Conservation (phyloP, 208 protist genomes). For the Trypanosoma lewisi region DNA sequence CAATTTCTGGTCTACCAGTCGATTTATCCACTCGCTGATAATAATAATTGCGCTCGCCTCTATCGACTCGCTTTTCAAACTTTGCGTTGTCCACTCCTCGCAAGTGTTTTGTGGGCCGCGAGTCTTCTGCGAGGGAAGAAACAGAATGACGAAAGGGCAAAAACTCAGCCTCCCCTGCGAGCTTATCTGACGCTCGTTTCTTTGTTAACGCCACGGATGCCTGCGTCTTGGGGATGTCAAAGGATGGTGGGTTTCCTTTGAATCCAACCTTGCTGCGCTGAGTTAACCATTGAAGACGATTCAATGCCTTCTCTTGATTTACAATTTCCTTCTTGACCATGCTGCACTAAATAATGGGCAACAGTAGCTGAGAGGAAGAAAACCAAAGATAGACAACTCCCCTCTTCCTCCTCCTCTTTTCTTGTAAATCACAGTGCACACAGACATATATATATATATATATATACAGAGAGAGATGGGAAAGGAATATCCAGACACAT, state of each 20-base stretch:
- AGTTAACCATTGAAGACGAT: conserved; percentile 74
- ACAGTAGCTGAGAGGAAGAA: neutral
- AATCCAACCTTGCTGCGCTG: conserved; percentile 67
- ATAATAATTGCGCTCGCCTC: conserved; percentile 15
- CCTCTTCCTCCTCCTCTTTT: too few species aligned
- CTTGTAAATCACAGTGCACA: too few species aligned
- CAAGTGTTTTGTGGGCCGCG: conserved; percentile 55
- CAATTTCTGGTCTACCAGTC: conserved; percentile 66
- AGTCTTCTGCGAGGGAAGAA: conserved; percentile 46
- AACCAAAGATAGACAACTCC: too few species aligned
- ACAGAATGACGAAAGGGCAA: conserved; percentile 58
- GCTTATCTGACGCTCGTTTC: conserved; percentile 19
- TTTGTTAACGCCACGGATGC: conserved; percentile 50
- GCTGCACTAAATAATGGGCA: neutral
- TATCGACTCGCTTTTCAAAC: conserved; percentile 23
- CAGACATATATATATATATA: conserved; percentile 11
- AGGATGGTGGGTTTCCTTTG: conserved; percentile 78
- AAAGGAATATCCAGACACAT: neutral
- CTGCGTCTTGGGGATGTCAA: conserved; percentile 63
- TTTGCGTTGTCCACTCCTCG: conserved; percentile 23
- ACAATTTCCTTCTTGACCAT: conserved; percentile 21
- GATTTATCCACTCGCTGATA: conserved; percentile 51
- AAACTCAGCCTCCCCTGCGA: conserved; percentile 59
- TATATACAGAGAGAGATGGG: neutral
- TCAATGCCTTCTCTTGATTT: conserved; percentile 58